Percentiles rank a stretch among this genome's conserved stretches.
These are phyloP conservation scores for Limonium bicolor DNA, from an alignment of 148 eudicot species.

Conservation along the genomic window DNA sequence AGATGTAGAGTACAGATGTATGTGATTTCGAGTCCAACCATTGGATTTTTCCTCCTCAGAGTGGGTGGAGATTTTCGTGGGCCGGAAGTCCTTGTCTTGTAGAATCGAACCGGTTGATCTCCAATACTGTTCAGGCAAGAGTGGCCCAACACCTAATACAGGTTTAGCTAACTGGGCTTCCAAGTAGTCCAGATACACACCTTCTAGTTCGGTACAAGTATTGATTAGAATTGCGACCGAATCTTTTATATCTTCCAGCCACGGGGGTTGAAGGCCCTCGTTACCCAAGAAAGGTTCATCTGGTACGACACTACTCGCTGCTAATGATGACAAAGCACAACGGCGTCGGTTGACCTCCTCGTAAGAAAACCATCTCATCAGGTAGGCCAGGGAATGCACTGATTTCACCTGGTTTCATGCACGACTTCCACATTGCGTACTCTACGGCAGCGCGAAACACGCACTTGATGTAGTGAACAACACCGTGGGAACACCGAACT, in stretches of 20 bases:
- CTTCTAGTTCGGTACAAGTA: slow-evolving; percentile 43
- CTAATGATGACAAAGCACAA: no score
- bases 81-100: slow-evolving; percentile 32
- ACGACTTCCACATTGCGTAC: slow-evolving; percentile 30
- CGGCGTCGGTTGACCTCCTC: no score
- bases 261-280: slow-evolving; percentile 20
- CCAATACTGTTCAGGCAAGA: slow-evolving; percentile 43
- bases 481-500: slow-evolving; percentile 19
- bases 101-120: slow-evolving; percentile 28
- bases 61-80: slow-evolving; percentile 26
- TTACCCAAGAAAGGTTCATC: no score
- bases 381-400: slow-evolving; percentile 35
- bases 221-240: slow-evolving; percentile 33
- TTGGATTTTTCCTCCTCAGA: slow-evolving; percentile 38
- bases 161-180: slow-evolving; percentile 20
- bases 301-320: no score
- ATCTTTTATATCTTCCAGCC: slow-evolving; percentile 38
- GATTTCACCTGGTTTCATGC: slow-evolving; percentile 34
- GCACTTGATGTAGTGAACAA: slow-evolving; percentile 52
- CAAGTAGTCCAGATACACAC: slow-evolving; percentile 25
- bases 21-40: slow-evolving; percentile 48
- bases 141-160: slow-evolving; percentile 53
- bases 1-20: slow-evolving; percentile 37
- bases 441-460: slow-evolving; percentile 39
- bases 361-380: slow-evolving; percentile 33